phyloP scores from a whole-genome alignment of 228 moss, liverwort and hornwort genomes.

The Sphagnum fallax region DNA sequence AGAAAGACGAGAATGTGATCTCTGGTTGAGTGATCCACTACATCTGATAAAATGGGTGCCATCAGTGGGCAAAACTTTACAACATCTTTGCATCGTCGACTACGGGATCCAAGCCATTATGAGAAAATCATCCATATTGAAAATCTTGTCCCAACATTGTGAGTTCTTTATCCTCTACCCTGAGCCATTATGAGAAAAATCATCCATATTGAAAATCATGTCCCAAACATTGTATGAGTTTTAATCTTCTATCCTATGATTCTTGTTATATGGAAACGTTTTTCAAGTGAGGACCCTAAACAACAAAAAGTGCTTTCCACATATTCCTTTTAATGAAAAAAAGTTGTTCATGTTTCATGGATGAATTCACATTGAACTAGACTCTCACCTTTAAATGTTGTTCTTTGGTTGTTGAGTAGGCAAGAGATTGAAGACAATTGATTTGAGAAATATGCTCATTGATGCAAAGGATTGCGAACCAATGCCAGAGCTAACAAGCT shows the following conservation, averaged over 20 bases:
- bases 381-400: no score
- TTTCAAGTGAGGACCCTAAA: no score
- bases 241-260: no score
- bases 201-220: no score
- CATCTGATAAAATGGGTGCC: constrained; percentile 42
- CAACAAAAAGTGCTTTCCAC: no score
- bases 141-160: constrained; percentile 39
- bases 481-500: constrained; percentile 21
- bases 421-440: constrained; percentile 32
- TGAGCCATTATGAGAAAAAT: no score
- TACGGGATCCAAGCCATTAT: constrained; percentile 56
- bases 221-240: no score
- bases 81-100: constrained; percentile 50
- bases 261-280: no score
- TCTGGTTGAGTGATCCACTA: constrained; percentile 48
- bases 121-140: constrained; percentile 39
- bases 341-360: no score
- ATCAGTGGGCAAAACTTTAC: constrained; percentile 19
- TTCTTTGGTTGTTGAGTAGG: constrained; percentile 10
- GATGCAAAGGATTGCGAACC: constrained; percentile 9
- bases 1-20: constrained; percentile 31
- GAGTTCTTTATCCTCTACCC: constrained; percentile 6
- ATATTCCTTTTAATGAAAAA: no score
- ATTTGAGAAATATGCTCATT: constrained; percentile 55
- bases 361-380: no score